phyloP scores from a whole-genome alignment of 441 rosid genomes.

The Manihot esculenta region DNA sequence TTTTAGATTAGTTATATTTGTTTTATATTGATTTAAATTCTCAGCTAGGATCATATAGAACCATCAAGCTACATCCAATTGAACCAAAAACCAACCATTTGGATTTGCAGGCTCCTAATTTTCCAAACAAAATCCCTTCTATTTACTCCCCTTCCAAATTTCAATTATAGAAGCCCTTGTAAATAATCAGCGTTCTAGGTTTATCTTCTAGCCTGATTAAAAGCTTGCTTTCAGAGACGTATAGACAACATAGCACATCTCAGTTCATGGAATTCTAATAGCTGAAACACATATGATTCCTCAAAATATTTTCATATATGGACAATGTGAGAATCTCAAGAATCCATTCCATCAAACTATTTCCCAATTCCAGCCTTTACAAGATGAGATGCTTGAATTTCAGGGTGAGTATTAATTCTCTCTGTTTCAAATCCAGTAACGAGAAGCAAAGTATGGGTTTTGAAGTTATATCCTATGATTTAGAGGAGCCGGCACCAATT shows the following conservation, averaged over 20 bases:
- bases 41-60: too few species aligned
- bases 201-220: too few species aligned
- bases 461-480: constrained; percentile 20
- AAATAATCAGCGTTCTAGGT: too few species aligned
- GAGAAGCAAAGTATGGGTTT: constrained; percentile 17
- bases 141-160: too few species aligned
- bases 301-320: constrained; percentile 1
- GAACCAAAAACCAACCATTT: too few species aligned
- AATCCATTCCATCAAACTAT: neutral
- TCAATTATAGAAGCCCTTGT: too few species aligned
- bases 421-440: constrained; percentile 10
- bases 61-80: too few species aligned
- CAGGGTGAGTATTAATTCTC: neutral
- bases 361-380: neutral
- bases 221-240: neutral
- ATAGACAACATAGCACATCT: neutral
- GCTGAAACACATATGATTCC: neutral
- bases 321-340: constrained; percentile 11
- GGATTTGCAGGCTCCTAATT: too few species aligned
- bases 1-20: too few species aligned
- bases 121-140: too few species aligned
- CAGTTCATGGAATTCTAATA: neutral
- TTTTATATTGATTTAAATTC: too few species aligned
- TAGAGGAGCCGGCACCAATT: constrained; percentile 54
- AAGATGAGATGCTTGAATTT: neutral